Evolutionary conservation across 192 early-diverging fungal genomes (phyloP), one percentile per base, ranked within the genome.

Genomic region (Coemansia sp.): DNA sequence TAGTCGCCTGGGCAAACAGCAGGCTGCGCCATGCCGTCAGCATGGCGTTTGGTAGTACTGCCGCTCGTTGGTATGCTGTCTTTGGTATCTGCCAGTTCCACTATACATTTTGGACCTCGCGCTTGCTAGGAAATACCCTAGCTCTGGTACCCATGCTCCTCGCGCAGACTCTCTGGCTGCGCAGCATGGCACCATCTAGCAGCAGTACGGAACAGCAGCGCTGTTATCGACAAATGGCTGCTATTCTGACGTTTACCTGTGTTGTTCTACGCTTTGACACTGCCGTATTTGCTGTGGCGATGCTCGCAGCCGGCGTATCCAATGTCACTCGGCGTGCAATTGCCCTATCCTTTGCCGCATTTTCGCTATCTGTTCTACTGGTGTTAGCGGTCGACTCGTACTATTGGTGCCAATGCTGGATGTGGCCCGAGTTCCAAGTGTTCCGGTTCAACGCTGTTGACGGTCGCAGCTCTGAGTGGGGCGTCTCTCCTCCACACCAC

Each of bases 91-190:
- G 75, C 59, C 95, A 97, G 71, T 97, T 99, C 73, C 95, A 99
- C 70, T 79, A 88, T 56, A 77, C 88, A 34, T 99, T 94, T 73
- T 97, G 95, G 92, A 88, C 87, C 20, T 90, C 88, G 6, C 86
- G 95, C 50, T 87, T 92, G 35, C 79, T 99, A 40, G 92, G 93
- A 6, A 99, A 97, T 71, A 91, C 89, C 8, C 86, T 95, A 67
- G 94, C 91, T 0, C 82, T 95, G 38, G 84, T 88, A 26, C 74
- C 92, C 11, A 83, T 88, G 60, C 85, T 84, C 21, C 13, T 71
- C 0, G 87, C 83, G 7, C 62, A 86, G 33, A 78, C 77, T 2
- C n/a, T 45, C 45, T 89, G 85, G 77, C 34, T 87, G 40, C 73
- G 66, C 33, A 66, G 67, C 43, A 34, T 67, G 18, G 40, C 46